Evolutionary conservation across 1,284 basidiomycete species (phyloP), one percentile per base, ranked within the genome.

Genomic region (Trametes sp.): DNA sequence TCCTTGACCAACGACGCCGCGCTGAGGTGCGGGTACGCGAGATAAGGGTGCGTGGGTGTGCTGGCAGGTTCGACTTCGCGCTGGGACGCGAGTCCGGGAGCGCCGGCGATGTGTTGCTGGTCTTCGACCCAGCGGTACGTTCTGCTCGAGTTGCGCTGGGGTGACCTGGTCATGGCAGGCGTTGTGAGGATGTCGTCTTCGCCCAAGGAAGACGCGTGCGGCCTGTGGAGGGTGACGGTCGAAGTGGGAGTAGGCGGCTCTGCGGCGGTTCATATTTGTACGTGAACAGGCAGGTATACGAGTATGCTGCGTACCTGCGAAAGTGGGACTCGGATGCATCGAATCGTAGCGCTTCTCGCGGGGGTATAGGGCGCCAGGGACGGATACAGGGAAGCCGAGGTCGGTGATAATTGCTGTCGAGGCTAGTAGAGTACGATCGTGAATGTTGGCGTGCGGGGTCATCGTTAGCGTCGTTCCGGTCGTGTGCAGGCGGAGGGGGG

Each of bases 101-200:
- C 48, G 3, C 61, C 29, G 28, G 67, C 69, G 26, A 61, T 55
- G 49, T 68, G 63, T 64, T 85, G 85, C 72, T 90, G 86, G 50
- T 90, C 87, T 46, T 81, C 77, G 53, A 92, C 84, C 90, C 90
- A 92, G 62, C 82, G 85, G 68, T 87, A 82, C 59, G 91, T 79
- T 72, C 85, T 82, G 72, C 86, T 88, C 13, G 87, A 84, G 51
- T 84, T 84, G 57, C 78, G 78, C 16, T 73, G 73, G 19, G 72
- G 74, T 26, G 41, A 59, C 13, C 64, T 66, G 24, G 62, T 35
- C 19, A 67, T 57, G 52, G 59, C 63, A 49, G 61, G 65, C 67
- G 68, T 71, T 23, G 66, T 48, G 38, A 58, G 62, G 21, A 65
- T 51, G 45, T 72, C 67, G 55, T 69, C 64, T 55, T 77, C 70